Conservation (phyloP, 2,329 filamentous ascomycete species). For the Bipolaris cookei region DNA sequence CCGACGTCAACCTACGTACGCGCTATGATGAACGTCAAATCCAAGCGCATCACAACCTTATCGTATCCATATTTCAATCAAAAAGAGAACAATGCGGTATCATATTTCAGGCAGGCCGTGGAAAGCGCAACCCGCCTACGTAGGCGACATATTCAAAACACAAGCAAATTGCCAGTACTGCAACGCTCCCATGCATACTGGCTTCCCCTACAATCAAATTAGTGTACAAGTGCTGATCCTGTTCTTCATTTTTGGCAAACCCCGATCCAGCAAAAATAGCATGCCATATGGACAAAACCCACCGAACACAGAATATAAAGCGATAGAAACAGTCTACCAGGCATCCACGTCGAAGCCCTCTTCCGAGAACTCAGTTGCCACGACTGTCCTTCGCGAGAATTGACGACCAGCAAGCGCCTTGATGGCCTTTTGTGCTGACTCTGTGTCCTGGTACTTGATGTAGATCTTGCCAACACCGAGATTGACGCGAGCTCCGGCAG, state of each 20-base stretch:
- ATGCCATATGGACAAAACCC: slow-evolving; percentile 9
- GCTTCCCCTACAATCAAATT: slow-evolving; percentile 12
- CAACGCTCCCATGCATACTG: slow-evolving; percentile 3
- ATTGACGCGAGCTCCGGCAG: slow-evolving; percentile 80
- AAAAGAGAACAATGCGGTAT: slow-evolving; percentile 5
- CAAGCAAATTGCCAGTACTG: slow-evolving; percentile 6
- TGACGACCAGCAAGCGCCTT: slow-evolving; percentile 91
- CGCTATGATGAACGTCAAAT: background rate
- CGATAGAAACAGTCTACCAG: slow-evolving; percentile 64
- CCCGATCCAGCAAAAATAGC: slow-evolving; percentile 1
- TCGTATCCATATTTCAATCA: background rate
- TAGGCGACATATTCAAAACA: slow-evolving; percentile 11
- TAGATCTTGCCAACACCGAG: slow-evolving; percentile 97
- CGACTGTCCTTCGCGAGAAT: slow-evolving; percentile 94
- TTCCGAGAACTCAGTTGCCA: slow-evolving; percentile 96
- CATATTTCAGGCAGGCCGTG: slow-evolving; percentile 4
- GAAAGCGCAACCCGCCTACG: background rate
- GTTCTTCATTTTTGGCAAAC: slow-evolving; percentile 9
- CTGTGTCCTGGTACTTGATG: slow-evolving; percentile 84
- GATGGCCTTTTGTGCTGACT: slow-evolving; percentile 82
- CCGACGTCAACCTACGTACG: background rate
- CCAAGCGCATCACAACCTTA: background rate
- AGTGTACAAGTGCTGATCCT: slow-evolving; percentile 13
- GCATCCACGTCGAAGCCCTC: slow-evolving; percentile 94
- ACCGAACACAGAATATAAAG: slow-evolving; percentile 4